These are phyloP conservation scores for Lichtheimia ramosa DNA, from an alignment of 371 early-diverging fungal species.

Conservation along the genomic window DNA sequence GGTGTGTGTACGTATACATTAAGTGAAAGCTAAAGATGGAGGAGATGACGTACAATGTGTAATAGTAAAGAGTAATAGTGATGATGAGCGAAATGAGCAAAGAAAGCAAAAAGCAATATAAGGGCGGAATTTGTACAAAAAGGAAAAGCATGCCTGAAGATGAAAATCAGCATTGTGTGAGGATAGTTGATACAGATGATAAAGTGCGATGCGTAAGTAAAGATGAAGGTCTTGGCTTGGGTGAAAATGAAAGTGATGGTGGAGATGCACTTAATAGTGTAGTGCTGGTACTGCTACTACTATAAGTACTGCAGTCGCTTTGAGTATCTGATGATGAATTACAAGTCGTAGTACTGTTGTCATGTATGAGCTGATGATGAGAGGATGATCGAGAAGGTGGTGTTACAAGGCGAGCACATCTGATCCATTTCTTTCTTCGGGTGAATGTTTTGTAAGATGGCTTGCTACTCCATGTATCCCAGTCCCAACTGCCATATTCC, in stretches of 20 bases:
- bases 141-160: neutral
- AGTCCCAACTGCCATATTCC: slow-evolving; percentile 18
- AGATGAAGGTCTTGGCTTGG: slow-evolving; percentile 10
- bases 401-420: slow-evolving; percentile 14
- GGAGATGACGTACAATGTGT: neutral
- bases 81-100: neutral
- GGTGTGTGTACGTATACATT: neutral
- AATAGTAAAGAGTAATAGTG: neutral
- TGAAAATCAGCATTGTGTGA: neutral
- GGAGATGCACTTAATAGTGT: neutral
- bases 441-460: slow-evolving; percentile 8
- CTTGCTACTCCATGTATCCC: slow-evolving; percentile 10
- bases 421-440: slow-evolving; percentile 16
- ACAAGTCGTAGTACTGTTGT: neutral
- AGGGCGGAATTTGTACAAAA: neutral
- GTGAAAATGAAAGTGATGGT: slow-evolving; percentile 2
- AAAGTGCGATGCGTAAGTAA: slow-evolving; percentile 8
- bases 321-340: neutral
- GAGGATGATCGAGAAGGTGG: neutral
- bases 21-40: neutral
- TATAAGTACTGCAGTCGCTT: neutral
- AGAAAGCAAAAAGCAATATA: neutral
- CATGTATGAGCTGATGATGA: neutral
- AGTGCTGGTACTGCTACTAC: slow-evolving; percentile 1
- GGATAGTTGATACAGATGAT: slow-evolving; percentile 11